Base-by-base conservation (phyloP, 164 flowering plant species). In the Magnolia sinica region DNA sequence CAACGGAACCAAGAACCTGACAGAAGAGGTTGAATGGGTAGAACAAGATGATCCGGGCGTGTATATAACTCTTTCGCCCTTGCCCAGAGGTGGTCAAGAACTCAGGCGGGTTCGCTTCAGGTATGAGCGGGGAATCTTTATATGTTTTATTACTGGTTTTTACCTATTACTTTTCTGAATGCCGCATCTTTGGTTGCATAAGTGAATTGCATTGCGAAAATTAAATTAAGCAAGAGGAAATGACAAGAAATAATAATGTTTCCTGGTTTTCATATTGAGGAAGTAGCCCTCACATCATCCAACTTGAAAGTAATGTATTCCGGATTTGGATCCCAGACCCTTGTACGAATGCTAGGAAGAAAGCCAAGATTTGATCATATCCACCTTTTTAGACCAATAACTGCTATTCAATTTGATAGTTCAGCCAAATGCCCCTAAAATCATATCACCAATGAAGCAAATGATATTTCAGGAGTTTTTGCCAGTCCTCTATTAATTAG, bases 61-160 rank as follows among this genome's bases (percentile, higher is more conserved):
- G 27, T 92, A 89, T 76, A 76, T 92, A 71, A 91, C 95, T 66
- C 88, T 95, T 68, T 71, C 76, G 45, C 59, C 89, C 71, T 82
- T 86, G 69, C 89, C 90, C 50, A 86, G 83, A 10, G 93, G 96
- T 72, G 87, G 84, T 37, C 91, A 80, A 85, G 93, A 91, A 82
- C 92, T 95, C 73, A 89, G 79, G 81, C 89, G 97, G 16, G 92
- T 95, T 68, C 95, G 98, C 68, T 95, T 95, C 95, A 95, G 98
- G 98, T 95, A 90, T 52, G 59, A 55, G 7, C 45, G 7, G 7
- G 13, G 8, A 55, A 55, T 55, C 4, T 16, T 16, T 11, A 2
- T 55, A 55, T 55, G 61, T 11, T 55, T 55, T 55, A 55, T 55
- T 9, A 37, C 18, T 55, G 61, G 61, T 55, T 55, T 55, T 16